Evolutionary conservation across 805 yeast species (phyloP).

Genomic region (Yarrowia divulgata): DNA sequence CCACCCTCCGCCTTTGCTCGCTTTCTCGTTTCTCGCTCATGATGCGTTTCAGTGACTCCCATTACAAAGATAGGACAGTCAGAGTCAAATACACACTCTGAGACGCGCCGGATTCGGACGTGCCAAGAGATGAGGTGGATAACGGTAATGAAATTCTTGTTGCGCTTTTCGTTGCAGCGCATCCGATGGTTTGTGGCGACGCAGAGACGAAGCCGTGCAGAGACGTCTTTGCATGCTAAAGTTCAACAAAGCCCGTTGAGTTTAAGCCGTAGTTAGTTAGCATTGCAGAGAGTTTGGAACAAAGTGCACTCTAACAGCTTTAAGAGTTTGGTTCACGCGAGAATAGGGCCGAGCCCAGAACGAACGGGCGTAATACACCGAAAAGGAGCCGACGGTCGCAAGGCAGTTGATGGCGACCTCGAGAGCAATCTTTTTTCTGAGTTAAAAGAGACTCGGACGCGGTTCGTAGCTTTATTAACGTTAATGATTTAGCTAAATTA

Average conservation of each 20-base stretch:
- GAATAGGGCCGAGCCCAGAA: neutral
- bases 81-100: neutral
- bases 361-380: slow-evolving; percentile 1
- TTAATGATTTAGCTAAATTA: neutral
- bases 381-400: neutral
- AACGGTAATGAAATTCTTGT: neutral
- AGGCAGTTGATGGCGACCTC: neutral
- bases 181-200: neutral
- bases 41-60: neutral
- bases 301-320: slow-evolving; percentile 4
- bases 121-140: slow-evolving; percentile 24
- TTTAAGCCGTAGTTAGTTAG: neutral
- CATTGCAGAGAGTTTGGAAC: slow-evolving; percentile 19
- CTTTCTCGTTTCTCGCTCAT: too few relatives aligned
- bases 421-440: neutral
- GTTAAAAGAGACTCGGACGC: neutral
- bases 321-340: slow-evolving; percentile 1
- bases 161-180: slow-evolving; percentile 1
- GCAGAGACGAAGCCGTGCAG: slow-evolving; percentile 2
- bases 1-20: too few relatives aligned
- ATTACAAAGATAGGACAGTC: neutral
- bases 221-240: neutral
- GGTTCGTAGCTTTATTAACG: neutral
- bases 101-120: neutral
- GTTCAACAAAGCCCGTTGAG: slow-evolving; percentile 1